Base-by-base conservation (phyloP, 148 eudicot genomes). In the Suaeda aralocaspica region DNA sequence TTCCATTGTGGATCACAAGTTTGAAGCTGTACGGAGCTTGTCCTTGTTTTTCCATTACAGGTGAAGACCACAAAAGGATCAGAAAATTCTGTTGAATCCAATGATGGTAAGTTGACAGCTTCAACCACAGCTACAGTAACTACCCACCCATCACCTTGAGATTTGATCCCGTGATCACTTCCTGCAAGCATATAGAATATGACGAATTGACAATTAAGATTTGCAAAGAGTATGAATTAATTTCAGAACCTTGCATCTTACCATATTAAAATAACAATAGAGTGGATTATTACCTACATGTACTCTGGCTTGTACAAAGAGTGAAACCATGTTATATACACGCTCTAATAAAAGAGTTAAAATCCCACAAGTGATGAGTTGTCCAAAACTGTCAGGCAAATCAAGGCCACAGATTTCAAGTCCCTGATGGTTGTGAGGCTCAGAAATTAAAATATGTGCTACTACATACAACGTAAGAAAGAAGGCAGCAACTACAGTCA, bases 101-200 rank as follows among this genome's bases (percentile, higher is more conserved):
- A 56, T 15, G 81, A 79, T 48, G 86, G 78, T 76, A 92, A 82
- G 74, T 85, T 86, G 44, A 53, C 77, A 42, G 88, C 98, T 78
- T 89, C 93, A 64, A 92, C 79, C 77, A 92, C 73, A 49, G 96
- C 98, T 29, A 83, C 87, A 45, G 96, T 92, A 60, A 89, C 86
- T 55, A 87, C 84, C 98, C 98, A 92, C 53, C 98, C 98, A 70
- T 89, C 98, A 71, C 98, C 96, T 78, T 84, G 93, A 30, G 91
- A 87, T 82, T 85, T 92, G 61, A 89, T 76, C 75, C 98, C 93
- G 79, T 85, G 91, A 77, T 92, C 96, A 70, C 82, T 88, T 67
- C 89, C 97, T 92, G 84, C 65, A 72, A 6, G 41, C 10, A 48
- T 21, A 52, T 0, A 46, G 36, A 15, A 19, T 36, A 26, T 5